Base-by-base conservation (phyloP, 768 basidiomycete species). In the Astraeus odoratus region DNA sequence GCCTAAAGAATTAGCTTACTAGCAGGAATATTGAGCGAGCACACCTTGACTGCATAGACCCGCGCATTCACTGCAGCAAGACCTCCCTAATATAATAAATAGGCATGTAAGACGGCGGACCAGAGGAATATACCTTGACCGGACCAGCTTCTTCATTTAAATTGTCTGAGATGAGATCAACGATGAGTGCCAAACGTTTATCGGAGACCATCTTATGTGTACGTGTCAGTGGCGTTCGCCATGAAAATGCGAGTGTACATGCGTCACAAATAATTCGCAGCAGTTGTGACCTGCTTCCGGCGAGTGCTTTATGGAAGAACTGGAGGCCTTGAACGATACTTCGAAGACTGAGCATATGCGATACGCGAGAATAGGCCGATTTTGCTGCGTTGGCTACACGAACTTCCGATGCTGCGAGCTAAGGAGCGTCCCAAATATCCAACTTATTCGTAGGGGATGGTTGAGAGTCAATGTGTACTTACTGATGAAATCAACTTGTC, bases 31-130 rank as follows among this genome's bases (percentile, higher is more conserved):
- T 6, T 3, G 16, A 16, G 16, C 9, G 5, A 12, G 18, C 2
- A 0, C 37, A 78, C 83, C 61, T 81, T 88, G 47, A 97, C 86
- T 2, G 94, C 94, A 64, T 92, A 99, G 19, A 97, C 83, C 42
- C 83, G 77, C 5, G 84, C 77, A 56, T 88, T 91, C 18, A 87
- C 74, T 1, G 82, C 81, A 5, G 72, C 77, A 19, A 91, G 72
- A 8, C 86, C 84, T 29, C 80, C 78, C 86, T 87, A 47, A 3
- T 5, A 41, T 15, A 16, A 24, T 27, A 39, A 18, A 13, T 45
- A n/a, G 47, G 19, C 15, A 18, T 45, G 36, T 2, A n/a, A 38
- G 46, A 12, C n/a, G 22, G 22, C n/a, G 5, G 20, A 10, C 24
- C 10, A 36, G 1, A 40, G 29, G 18, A 9, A 23, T 18, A 38